Base-by-base conservation (phyloP, 176 grass and related monocot species). In the Avena insularis region DNA sequence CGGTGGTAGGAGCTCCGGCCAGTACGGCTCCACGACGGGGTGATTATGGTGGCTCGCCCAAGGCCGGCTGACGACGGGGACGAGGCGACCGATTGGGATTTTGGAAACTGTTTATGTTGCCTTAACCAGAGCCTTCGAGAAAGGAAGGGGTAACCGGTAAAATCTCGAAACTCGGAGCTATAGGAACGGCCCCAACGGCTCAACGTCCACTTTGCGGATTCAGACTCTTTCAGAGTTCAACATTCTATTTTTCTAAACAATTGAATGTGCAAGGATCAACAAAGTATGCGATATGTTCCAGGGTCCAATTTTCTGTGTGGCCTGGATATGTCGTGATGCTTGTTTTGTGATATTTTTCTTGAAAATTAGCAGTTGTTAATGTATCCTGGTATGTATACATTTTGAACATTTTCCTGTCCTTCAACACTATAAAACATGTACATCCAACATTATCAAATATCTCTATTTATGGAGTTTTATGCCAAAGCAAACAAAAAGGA, bases 31-130 rank as follows among this genome's bases (percentile, higher is more conserved):
- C 49, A 29, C 58, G 78, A 36, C 21, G 58, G 58, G 7, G 58
- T 38, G 58, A 12, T 4, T 4, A 36, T 15, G 78, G 78, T 15
- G 78, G 78, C 12, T 75, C 46, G 72, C 47, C 47, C 47, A 51
- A 79, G 57, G 11, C 78, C 36, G 57, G 78, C 57, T 13, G 57
- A 48, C 6, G 23, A 79, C 12, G 46, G 40, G 53, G 43, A 80
- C 47, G 72, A 63, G 57, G 61, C 58, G 58, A 11, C 33, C n/a
- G 78, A 79, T 76, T 76, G 73, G 73, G 48, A 72, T 31, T 66
- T 76, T 76, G 47, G 48, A 29, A 53, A 76, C 48, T 31, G 48
- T 76, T 76, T 75, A 75, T 51, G 46, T 53, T 76, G 48, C 73
- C 48, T 31, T 76, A 47, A 8, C 9, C 2, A 27, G 46, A 27